Percentiles rank a stretch among this genome's conserved stretches.
These are phyloP conservation scores for Coelastrella sp. DNA, from an alignment of 139 green algal species.

Conservation along the genomic window DNA sequence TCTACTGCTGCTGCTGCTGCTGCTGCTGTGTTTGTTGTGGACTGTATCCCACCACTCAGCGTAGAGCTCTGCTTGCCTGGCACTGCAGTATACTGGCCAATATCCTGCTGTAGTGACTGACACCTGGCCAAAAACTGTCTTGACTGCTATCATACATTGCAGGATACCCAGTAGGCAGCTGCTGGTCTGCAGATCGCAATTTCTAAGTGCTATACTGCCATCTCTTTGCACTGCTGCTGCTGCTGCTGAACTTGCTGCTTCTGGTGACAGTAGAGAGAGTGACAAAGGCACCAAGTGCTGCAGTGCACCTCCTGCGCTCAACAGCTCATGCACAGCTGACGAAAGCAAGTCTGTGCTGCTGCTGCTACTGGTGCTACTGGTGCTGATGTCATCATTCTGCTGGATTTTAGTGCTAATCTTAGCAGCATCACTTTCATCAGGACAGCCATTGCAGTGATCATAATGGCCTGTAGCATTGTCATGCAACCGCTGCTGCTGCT, in stretches of 20 bases:
- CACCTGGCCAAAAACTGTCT: slow-evolving; percentile 31
- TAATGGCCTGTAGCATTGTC: too few species aligned
- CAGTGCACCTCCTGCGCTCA: background rate
- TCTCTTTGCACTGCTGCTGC: background rate
- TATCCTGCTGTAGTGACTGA: background rate
- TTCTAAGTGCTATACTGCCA: too few species aligned
- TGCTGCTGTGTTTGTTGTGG: background rate
- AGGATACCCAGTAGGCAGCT: background rate
- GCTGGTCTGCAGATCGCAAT: too few species aligned
- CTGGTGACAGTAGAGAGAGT: background rate
- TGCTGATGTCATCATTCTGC: slow-evolving; percentile 12
- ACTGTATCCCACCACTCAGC: slow-evolving; percentile 24
- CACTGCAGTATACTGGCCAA: slow-evolving; percentile 43
- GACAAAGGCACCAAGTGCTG: slow-evolving; percentile 16
- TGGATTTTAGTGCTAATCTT: too few species aligned
- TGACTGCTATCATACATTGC: slow-evolving; percentile 18
- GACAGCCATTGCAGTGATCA: too few species aligned
- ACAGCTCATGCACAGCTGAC: background rate
- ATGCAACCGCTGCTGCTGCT: background rate
- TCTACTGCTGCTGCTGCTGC: slow-evolving; percentile 20
- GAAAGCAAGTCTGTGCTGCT: background rate
- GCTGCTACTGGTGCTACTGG: slow-evolving; percentile 18
- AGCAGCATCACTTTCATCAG: too few species aligned
- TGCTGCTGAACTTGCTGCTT: background rate
- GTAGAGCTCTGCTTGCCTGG: slow-evolving; percentile 9